These are phyloP conservation scores for Eimeria acervulina DNA, from an alignment of 169 alveolate species.

Conservation along the genomic window DNA sequence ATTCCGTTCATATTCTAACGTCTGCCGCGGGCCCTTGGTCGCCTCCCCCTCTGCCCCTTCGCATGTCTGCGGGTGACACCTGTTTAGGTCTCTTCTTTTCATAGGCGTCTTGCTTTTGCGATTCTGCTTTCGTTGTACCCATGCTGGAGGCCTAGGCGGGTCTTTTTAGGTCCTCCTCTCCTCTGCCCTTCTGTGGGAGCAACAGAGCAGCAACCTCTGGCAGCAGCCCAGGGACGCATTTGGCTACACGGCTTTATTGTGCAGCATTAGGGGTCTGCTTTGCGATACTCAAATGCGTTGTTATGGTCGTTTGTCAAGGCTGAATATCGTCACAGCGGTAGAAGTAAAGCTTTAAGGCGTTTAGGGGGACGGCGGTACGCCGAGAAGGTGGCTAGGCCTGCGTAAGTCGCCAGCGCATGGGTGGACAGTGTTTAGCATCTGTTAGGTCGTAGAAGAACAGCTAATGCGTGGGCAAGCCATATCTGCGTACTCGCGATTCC, in stretches of 20 bases:
- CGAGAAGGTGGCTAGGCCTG: not conserved
- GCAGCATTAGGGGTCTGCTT: constrained; percentile 57
- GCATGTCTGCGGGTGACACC: constrained; percentile 72
- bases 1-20: constrained; percentile 39
- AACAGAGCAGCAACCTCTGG: constrained; percentile 59
- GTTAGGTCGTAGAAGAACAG: not conserved
- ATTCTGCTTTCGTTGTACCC: not conserved
- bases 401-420: not conserved
- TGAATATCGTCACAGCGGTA: not conserved
- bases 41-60: constrained; percentile 81
- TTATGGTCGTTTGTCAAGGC: not conserved
- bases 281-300: constrained; percentile 16
- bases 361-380: not conserved
- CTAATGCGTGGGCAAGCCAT: constrained; percentile 22
- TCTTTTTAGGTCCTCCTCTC: constrained; percentile 11
- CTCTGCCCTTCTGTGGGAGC: constrained; percentile 38
- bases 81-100: constrained; percentile 21
- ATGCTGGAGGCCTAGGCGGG: constrained; percentile 22
- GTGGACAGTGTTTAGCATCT: not conserved
- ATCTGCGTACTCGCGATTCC: constrained; percentile 39
- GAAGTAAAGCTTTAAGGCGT: constrained; percentile 19
- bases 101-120: constrained; percentile 69
- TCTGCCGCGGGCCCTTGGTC: constrained; percentile 66
- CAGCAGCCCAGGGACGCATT: constrained; percentile 35
- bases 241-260: constrained; percentile 34